Evolutionary conservation across 805 yeast genomes (phyloP), one percentile per base, ranked within the genome.

Genomic region (Spathaspora gorwiae): DNA sequence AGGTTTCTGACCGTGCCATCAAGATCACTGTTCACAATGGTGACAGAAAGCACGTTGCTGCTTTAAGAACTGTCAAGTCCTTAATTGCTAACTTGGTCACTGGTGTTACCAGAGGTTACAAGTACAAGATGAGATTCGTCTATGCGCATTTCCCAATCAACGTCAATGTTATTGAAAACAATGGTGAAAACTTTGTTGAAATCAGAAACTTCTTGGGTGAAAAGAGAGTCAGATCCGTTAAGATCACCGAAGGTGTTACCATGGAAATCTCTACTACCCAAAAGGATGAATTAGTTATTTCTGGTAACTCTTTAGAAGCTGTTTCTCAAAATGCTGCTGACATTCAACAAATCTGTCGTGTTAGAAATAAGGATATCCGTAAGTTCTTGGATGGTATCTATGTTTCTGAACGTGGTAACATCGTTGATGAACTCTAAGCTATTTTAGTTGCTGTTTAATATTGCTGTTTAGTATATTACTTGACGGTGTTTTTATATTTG

Each of bases 121-220:
- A 87, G 79, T 94, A 94, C 94, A 94, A 94, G 87, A 86, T 94
- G 97, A 90, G 98, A 83, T 90, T 89, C 76, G 99, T 94, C 57
- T 95, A 92, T 73, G 99, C 99, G 84, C 99, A 94, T 88, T 94
- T 94, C 96, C 99, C 99, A 75, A 94, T 95, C 79, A 94, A 94
- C 79, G 97, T 94, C 61, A 92, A 90, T 81, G 74, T 90, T 60
- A 71, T 87, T 70, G 88, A 87, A 58, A 78, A 80, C 65, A 92
- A 92, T 49, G 88, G 87, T 61, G 63, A 70, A 44, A 75, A 79
- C 55, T 81, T 66, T 66, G 86, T 92, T 63, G 98, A 94, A 81
- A 90, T 94, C 81, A 90, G 98, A 88, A 94, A 94, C 83, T 94
- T 88, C 86, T 84, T 94, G 78, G 99, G 99, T 80, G 98, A 94